phyloP scores from a whole-genome alignment of 2,329 filamentous ascomycete genomes.

The Talaromyces amestolkiae region DNA sequence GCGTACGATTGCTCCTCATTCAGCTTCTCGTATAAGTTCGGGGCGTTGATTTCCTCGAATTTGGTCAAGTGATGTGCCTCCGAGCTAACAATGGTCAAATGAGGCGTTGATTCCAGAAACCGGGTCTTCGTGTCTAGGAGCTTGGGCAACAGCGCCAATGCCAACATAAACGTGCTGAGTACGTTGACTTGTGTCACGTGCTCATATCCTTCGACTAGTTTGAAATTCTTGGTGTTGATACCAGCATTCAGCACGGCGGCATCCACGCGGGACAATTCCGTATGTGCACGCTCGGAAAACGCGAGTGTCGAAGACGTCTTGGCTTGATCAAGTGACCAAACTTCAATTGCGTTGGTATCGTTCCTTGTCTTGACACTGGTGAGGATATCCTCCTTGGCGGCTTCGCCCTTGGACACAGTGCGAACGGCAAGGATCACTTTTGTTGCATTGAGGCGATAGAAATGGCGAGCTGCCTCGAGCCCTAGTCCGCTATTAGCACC shows the following conservation, averaged over 20 bases:
- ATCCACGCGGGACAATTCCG: not conserved
- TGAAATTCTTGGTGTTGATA: not conserved
- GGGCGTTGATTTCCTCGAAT: conserved; percentile 45
- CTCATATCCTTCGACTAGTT: conserved; percentile 48
- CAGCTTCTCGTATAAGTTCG: conserved; percentile 39
- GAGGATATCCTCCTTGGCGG: conserved; percentile 27
- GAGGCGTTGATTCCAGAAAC: conserved; percentile 33
- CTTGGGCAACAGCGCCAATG: conserved; percentile 51
- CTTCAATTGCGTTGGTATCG: not conserved
- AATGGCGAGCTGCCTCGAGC: conserved; percentile 42
- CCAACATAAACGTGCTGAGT: conserved; percentile 53
- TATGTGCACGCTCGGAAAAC: not conserved
- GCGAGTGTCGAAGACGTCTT: not conserved
- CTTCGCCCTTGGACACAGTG: conserved; percentile 43
- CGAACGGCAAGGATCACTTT: conserved; percentile 51
- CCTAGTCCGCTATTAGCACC: conserved; percentile 37
- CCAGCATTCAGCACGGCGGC: conserved; percentile 5
- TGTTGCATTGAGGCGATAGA: conserved; percentile 41
- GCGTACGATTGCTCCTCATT: conserved; percentile 22
- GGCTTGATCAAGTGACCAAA: conserved; percentile 10
- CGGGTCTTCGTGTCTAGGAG: conserved; percentile 43
- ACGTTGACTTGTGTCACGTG: conserved; percentile 54
- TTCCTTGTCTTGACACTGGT: not conserved
- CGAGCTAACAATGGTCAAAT: conserved; percentile 21
- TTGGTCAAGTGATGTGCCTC: conserved; percentile 37